Evolutionary conservation across 176 grass and related monocot genomes (phyloP).

Genomic region (Phragmites australis): DNA sequence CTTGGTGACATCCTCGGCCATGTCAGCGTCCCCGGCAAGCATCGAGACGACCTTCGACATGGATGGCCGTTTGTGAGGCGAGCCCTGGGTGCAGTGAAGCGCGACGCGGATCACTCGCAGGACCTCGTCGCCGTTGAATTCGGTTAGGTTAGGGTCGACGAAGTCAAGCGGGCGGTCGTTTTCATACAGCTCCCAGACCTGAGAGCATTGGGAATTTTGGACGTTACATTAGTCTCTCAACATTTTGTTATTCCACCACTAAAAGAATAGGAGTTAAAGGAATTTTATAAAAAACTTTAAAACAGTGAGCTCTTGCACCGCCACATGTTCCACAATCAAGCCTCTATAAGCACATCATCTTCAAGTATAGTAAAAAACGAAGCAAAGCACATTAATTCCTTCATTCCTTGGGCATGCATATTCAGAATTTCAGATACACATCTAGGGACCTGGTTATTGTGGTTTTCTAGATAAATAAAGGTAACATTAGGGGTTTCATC

Average conservation of each 20-base stretch:
- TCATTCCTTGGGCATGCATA: not conserved
- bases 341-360: not conserved
- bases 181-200: slow-evolving; percentile 70
- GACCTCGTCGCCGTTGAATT: slow-evolving; percentile 49
- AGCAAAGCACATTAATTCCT: not conserved
- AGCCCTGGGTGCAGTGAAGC: slow-evolving; percentile 64
- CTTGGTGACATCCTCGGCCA: slow-evolving; percentile 42
- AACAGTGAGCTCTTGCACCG: not conserved
- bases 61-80: slow-evolving; percentile 50
- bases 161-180: slow-evolving; percentile 41
- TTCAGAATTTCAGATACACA: not conserved
- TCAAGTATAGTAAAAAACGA: not conserved
- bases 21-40: slow-evolving; percentile 49
- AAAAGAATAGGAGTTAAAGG: not conserved
- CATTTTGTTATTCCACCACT: not conserved
- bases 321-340: not conserved
- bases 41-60: slow-evolving; percentile 73
- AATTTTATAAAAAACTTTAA: not conserved
- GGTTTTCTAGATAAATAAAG: not conserved
- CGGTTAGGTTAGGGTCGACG: slow-evolving; percentile 48
- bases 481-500: not conserved
- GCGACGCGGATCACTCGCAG: slow-evolving; percentile 48
- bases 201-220: not conserved
- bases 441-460: not conserved
- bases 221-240: not conserved